phyloP scores from a whole-genome alignment of 2,329 filamentous ascomycete genomes.

The Zasmidium cellare region DNA sequence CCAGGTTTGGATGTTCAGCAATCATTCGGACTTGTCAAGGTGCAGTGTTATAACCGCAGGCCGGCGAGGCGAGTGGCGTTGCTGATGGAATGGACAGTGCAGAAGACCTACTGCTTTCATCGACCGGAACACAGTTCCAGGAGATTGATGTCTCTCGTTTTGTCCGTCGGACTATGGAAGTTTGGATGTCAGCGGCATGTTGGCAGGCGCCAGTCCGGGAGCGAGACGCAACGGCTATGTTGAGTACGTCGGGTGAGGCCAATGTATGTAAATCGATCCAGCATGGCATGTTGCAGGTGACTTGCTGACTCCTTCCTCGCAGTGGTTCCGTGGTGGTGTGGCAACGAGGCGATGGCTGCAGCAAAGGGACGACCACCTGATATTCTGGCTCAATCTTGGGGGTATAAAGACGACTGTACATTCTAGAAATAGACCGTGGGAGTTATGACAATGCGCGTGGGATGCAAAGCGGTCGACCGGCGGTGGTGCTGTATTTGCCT shows the following conservation, averaged over 20 bases:
- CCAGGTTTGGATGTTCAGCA: background rate
- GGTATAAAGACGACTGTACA: background rate
- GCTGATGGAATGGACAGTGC: background rate
- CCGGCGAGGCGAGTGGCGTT: background rate
- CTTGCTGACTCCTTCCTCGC: background rate
- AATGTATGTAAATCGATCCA: background rate
- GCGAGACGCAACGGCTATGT: background rate
- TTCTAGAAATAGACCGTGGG: constrained; percentile 1
- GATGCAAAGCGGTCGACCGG: background rate
- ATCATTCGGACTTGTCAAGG: no score
- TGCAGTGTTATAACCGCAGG: no score
- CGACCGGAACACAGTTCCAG: background rate
- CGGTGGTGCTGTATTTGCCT: background rate
- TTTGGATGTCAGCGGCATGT: background rate
- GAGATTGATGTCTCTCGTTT: background rate
- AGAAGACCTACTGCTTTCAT: background rate
- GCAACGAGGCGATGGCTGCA: constrained; percentile 1
- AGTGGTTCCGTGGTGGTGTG: background rate
- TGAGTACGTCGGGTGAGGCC: background rate
- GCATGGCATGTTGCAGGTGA: background rate
- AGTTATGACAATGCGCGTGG: background rate
- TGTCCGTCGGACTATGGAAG: background rate
- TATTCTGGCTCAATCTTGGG: constrained; percentile 11
- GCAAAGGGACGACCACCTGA: constrained; percentile 5
- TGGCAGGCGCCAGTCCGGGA: constrained; percentile 1